A percentile compares a stretch with the other conserved stretches of the same genome.
Conservation (phyloP, 2,329 filamentous ascomycete genomes). For the Byssochlamys sp. region DNA sequence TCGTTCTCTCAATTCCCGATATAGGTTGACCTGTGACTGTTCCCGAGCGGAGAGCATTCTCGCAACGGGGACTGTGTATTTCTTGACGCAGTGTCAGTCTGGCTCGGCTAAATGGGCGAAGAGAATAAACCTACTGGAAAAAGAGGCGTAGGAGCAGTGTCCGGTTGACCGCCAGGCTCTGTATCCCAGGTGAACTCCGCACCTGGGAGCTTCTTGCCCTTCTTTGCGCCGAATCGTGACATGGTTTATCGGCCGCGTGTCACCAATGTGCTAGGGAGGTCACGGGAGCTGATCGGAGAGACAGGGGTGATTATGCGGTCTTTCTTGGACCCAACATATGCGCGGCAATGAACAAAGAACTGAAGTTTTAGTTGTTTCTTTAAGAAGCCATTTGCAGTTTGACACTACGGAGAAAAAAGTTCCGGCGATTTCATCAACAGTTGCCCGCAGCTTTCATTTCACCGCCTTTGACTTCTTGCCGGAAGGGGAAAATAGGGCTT, state of each 20-base stretch:
- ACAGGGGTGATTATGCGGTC: neutral
- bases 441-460: conserved; percentile 2
- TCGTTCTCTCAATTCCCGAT: conserved; percentile 43
- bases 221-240: conserved; percentile 32
- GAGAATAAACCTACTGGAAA: conserved; percentile 33
- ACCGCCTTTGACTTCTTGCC: conserved; percentile 13
- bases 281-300: neutral
- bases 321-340: neutral
- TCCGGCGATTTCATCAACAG: conserved; percentile 6
- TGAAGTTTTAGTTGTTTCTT: neutral
- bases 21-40: conserved; percentile 39
- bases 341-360: neutral
- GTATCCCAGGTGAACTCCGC: conserved; percentile 34
- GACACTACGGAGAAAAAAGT: conserved; percentile 11
- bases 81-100: conserved; percentile 17
- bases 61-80: conserved; percentile 28
- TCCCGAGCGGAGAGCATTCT: conserved; percentile 33
- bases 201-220: conserved; percentile 30
- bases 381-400: neutral
- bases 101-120: neutral
- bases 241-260: conserved; percentile 12
- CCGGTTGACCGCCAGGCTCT: conserved; percentile 30
- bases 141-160: conserved; percentile 37
- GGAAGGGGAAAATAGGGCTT: conserved; percentile 8
- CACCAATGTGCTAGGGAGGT: neutral